Evolutionary conservation across 257 asterid genomes (phyloP), one percentile per base, ranked within the genome.

Genomic region (Coffea eugenioides): DNA sequence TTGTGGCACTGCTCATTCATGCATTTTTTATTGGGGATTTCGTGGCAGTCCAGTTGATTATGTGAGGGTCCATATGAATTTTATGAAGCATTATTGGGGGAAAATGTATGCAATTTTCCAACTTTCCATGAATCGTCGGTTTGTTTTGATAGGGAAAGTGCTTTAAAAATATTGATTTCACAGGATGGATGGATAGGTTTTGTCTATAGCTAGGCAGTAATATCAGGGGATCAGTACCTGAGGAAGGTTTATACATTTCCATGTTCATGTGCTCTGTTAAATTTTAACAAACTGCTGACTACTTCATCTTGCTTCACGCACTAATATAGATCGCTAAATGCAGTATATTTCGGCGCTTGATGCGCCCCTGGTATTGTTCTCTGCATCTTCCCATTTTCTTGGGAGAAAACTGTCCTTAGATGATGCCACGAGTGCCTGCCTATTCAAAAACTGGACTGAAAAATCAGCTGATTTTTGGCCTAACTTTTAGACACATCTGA

Each of bases 161-260:
- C 46, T 45, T 51, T 31, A 31, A 45, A 45, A 76, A 2, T 41
- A 14, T 5, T 3, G 6, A n/a, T 23, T 23, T 43, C 61, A 18
- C 2, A 13, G 52, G 61, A 62, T 25, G n/a, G 41, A 76, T 25
- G 9, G 54, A 5, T 0, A 27, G 13, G 8, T 54, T 31, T 10
- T 74, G 77, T 39, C 69, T 18, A 21, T 12, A 36, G 31, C 52
- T 39, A 7, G 51, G 59, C 6, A 65, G 15, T 52, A 48, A 10
- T 71, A 71, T 74, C 62, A 5, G 86, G 71, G 83, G 73, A 67
- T 27, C 20, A 36, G 23, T 36, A 69, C 49, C 82, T 83, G 13
- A 66, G 84, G 86, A 52, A 76, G 81, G 82, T 67, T 21, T 54
- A 71, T 65, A 15, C 54, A 56, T 23, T 68, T 62, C 54, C 52